Base-by-base conservation (phyloP, 2,329 filamentous ascomycete species). In the Gaeumannomyces tritici region DNA sequence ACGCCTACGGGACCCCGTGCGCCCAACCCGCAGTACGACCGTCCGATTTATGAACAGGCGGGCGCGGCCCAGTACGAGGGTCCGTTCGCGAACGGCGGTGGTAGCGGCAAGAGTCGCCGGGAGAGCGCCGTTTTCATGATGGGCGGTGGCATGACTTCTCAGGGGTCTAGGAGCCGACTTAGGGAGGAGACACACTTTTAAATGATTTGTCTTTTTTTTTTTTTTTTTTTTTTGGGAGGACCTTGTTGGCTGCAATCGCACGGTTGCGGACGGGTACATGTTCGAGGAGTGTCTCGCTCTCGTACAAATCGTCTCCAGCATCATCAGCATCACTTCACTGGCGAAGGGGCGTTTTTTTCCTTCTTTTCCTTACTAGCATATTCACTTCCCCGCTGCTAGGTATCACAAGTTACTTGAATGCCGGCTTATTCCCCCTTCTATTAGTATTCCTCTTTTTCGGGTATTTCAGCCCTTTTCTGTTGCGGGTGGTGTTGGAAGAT, bases 121-220 rank as follows among this genome's bases (percentile, higher is more conserved):
- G 85, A 88, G 72, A 88, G 86, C 68, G 76, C 78, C 57, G 83
- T 88, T 71, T 83, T 86, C 64, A 79, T 80, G 70, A 76, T 80
- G 63, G 75, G 75, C 26, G 75, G 80, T 66, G 71, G 74, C 60
- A 73, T 78, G 67, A 80, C 76, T 61, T 76, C 79, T 26, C 81
- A 83, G 66, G 73, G 74, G 54, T 81, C 80, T 0, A 81, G 79
- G 69, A 83, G 80, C 66, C 81, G 81, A 13, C 73, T 84, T 42
- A 76, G 81, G 51, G 82, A 85, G 65, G 81, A 84, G 70, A 77
- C 77, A n/a, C 78, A 76, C 67, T 80, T 78, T 65, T 80, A 70
- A 73, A 65, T 57, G 9, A n/a, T 21, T 2, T 33, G 18, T 11
- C 42, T n/a, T n/a, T n/a, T n/a, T n/a, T n/a, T n/a, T n/a, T n/a